Evolutionary conservation across 164 flowering plant genomes (phyloP).

Genomic region (Buxus sempervirens): DNA sequence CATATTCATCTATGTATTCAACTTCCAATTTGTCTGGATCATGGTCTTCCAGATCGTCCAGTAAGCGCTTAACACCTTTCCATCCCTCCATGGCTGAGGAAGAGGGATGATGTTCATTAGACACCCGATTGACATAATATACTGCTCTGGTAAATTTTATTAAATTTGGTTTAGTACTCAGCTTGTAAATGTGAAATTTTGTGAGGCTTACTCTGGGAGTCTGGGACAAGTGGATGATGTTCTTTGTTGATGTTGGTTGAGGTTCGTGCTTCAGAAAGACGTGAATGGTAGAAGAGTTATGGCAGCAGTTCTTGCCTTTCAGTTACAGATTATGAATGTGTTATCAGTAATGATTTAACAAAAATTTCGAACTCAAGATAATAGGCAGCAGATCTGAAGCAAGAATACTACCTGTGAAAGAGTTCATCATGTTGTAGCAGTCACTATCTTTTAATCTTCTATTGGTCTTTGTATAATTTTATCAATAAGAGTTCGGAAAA

Average conservation of each 20-base stretch:
- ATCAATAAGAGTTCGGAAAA: too few species aligned
- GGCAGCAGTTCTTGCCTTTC: conserved; percentile 76
- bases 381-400: neutral
- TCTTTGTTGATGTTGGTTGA: conserved; percentile 70
- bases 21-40: conserved; percentile 48
- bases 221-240: conserved; percentile 77
- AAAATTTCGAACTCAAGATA: neutral
- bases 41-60: conserved; percentile 53
- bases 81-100: conserved; percentile 69
- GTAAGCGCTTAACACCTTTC: conserved; percentile 61
- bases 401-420: conserved; percentile 50
- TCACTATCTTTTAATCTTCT: conserved; percentile 19
- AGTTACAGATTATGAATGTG: neutral
- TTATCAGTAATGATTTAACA: neutral
- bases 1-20: conserved; percentile 52
- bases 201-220: conserved; percentile 78
- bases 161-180: neutral
- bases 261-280: conserved; percentile 56
- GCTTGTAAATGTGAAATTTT: neutral
- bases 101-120: conserved; percentile 37
- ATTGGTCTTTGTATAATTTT: too few species aligned
- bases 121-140: neutral
- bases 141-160: neutral
- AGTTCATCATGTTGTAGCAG: conserved; percentile 47
- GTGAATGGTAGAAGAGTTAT: conserved; percentile 44